Conservation (phyloP, 306 rosid genomes). For the Aeschynomene evenia region DNA sequence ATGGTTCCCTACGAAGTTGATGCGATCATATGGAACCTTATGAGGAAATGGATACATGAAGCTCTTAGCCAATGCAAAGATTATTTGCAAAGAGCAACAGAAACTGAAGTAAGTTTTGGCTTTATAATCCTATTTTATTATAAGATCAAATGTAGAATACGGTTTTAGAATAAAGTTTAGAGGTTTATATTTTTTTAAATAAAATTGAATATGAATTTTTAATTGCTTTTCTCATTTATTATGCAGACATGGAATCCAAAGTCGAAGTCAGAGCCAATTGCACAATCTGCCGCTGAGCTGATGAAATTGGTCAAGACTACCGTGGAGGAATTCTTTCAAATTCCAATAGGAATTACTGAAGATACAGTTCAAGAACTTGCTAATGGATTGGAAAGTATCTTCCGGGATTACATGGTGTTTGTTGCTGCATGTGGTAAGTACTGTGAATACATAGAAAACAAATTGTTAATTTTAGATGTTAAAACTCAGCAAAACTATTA, state of each 20-base stretch:
- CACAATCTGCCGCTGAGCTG: slow-evolving; percentile 73
- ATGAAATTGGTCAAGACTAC: slow-evolving; percentile 50
- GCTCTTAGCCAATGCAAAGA: slow-evolving; percentile 54
- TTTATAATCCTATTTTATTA: background rate
- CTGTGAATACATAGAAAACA: background rate
- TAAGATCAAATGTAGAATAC: background rate
- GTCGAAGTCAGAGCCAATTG: slow-evolving; percentile 80
- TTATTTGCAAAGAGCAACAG: slow-evolving; percentile 56
- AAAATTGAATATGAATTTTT: background rate
- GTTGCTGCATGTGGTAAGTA: slow-evolving; percentile 81
- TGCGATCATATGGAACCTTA: slow-evolving; percentile 58
- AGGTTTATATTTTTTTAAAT: background rate
- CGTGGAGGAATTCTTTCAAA: slow-evolving; percentile 68
- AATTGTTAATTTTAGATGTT: background rate
- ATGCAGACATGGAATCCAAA: slow-evolving; percentile 97
- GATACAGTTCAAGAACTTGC: slow-evolving; percentile 75
- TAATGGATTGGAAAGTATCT: slow-evolving; percentile 57
- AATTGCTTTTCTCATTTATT: slow-evolving; percentile 2
- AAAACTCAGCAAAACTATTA: background rate
- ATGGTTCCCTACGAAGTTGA: slow-evolving; percentile 95
- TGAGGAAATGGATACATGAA: slow-evolving; percentile 72
- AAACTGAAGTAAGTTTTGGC: slow-evolving; percentile 64
- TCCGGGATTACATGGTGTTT: slow-evolving; percentile 66
- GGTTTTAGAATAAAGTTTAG: background rate
- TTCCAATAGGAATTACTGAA: slow-evolving; percentile 76